Conservation (phyloP, 306 rosid genomes). For the cucumber (Cucumis sativus) region DNA sequence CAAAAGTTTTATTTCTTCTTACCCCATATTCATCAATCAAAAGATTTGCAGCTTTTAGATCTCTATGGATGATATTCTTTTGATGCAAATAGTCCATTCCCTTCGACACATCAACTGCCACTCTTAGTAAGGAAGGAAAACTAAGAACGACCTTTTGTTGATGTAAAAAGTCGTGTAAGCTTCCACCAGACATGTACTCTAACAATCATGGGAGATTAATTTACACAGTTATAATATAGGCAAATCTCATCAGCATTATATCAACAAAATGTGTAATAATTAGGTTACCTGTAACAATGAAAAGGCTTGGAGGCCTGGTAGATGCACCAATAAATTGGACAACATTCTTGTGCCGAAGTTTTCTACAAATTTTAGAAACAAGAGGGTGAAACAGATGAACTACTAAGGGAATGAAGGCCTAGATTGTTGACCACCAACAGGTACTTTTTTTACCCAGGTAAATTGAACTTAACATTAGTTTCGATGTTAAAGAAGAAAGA, state of each 20-base stretch:
- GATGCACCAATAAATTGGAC: constrained; percentile 64
- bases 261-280: constrained; percentile 2
- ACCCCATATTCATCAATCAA: constrained; percentile 59
- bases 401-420: not conserved
- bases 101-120: constrained; percentile 55
- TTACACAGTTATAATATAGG: not conserved
- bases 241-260: not conserved
- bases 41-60: constrained; percentile 76
- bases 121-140: constrained; percentile 40
- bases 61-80: constrained; percentile 62
- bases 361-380: constrained; percentile 31
- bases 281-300: constrained; percentile 57
- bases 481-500: not conserved
- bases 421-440: not conserved
- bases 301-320: constrained; percentile 42
- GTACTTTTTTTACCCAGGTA: not conserved
- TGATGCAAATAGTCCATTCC: constrained; percentile 84
- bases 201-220: not conserved
- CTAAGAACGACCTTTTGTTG: constrained; percentile 27
- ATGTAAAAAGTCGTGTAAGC: constrained; percentile 57
- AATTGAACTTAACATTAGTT: not conserved
- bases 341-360: constrained; percentile 63
- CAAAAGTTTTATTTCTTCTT: not conserved
- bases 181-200: constrained; percentile 84
- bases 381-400: not conserved